Base-by-base conservation (phyloP, 768 basidiomycete genomes). In the Chalciporus sphaerocephalus region DNA sequence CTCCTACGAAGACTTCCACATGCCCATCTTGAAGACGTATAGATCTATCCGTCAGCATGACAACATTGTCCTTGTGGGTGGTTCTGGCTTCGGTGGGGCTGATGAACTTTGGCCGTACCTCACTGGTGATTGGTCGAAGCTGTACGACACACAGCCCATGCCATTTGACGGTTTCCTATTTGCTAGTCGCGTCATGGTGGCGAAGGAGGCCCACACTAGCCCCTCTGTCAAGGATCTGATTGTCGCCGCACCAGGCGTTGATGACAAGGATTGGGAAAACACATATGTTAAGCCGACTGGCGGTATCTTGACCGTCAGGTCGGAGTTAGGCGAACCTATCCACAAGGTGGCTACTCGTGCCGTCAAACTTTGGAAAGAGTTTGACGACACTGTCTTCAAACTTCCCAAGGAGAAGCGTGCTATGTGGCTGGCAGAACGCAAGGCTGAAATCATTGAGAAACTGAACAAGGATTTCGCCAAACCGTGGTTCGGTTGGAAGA, bases 341-440 rank as follows among this genome's bases (percentile, higher is more conserved):
- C 96, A 99, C 74, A 99, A 99, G 75, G 90, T 99, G 61, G 94
- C 96, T 25, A 99, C 85, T 33, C 88, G 96, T 38, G 96, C 80
- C 27, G 91, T 99, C 67, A 97, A 90, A 74, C 76, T 99, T 33
- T 99, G 96, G 96, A 92, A 93, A 68, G 94, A 98, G 72, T 97
- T 97, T 63, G 96, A 99, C 59, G 85, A 95, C 57, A 91, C 85
- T 18, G 88, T 99, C 46, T 99, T 98, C 79, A 87, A 85, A 65
- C 67, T 97, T 56, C 85, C 95, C 9, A 92, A 93, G 73, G 96
- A 98, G 73, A 99, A 99, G 77, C 86, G 95, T 38, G 75, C 68
- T 12, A 76, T 80, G 1, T 99, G 95, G 95, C 73, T 98, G 53
- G 72, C 73, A 34, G 87, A 93, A 69, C 88, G 83, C 56, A 85